Base-by-base conservation (phyloP, 169 alveolate species). In the Plasmodium falciparum region DNA sequence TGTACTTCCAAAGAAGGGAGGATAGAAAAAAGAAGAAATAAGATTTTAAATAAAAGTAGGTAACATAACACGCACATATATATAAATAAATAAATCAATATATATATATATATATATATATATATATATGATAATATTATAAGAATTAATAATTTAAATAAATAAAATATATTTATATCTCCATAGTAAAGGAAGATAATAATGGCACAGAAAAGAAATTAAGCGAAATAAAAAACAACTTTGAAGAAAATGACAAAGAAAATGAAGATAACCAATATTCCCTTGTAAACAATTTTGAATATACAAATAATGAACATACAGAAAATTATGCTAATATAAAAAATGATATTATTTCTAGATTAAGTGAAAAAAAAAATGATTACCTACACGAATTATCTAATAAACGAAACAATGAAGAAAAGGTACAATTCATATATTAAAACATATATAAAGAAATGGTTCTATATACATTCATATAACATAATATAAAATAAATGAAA, bases 21-120 rank as follows among this genome's bases (percentile, higher is more conserved):
- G 50, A 76, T 76, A 62, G 89, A 76, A 76, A 76, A 63, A 52
- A 63, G 89, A 26, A 33, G 89, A 65, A 76, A 76, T 43, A 62
- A 75, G 33, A 76, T 76, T 76, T 45, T 50, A 29, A 65, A 65
- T 17, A 76, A 76, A 65, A 33, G 89, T 76, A 76, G 66, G 50
- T 45, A 70, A 22, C 45, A 33, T 33, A 33, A 33, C 43, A 33
- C 43, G 7, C 45, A 33, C 9, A 33, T 5, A 33, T 6, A 33
- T 6, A 33, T 33, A 33, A 5, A 33, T 33, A 33, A 5, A 33
- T 33, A 33, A 5, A 33, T 33, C 1, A 0, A 2, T 26, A 26
- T 26, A 26, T 26, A 33, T 33, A 33, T 33, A 33, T 33, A 33
- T 33, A 33, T 33, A 33, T 33, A 33, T 33, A 33, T 33, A 33